Evolutionary conservation across 2,329 filamentous ascomycete genomes (phyloP).

Genomic region (Fusarium concolor): DNA sequence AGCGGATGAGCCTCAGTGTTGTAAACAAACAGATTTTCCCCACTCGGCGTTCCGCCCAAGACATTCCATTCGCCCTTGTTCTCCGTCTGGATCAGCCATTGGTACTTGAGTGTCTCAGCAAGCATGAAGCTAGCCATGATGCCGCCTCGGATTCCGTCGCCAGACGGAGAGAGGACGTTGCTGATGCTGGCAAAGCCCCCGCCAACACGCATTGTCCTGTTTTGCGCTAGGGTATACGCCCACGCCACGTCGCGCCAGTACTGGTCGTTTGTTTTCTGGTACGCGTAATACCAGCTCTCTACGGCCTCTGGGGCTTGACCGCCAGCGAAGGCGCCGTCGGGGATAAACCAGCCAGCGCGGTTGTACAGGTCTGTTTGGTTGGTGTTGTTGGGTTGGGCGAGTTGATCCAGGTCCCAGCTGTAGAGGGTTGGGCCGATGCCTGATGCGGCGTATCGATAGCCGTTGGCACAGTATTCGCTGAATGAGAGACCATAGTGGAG

Average conservation of each 20-base stretch:
- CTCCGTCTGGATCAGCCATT: conserved; percentile 62
- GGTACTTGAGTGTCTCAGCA: conserved; percentile 85
- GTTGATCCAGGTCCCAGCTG: conserved; percentile 4
- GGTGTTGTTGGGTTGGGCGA: background rate
- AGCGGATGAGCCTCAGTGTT: conserved; percentile 67
- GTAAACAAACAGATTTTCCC: conserved; percentile 60
- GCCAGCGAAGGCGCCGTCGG: background rate
- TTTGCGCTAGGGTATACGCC: conserved; percentile 48
- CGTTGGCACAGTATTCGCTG: conserved; percentile 11
- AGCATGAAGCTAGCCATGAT: conserved; percentile 81
- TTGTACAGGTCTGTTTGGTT: conserved; percentile 2
- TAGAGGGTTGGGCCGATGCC: conserved; percentile 6
- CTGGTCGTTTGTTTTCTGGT: conserved; percentile 74
- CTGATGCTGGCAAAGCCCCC: background rate
- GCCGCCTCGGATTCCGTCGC: conserved; percentile 67
- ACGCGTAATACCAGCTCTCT: conserved; percentile 83
- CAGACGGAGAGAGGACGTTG: conserved; percentile 74
- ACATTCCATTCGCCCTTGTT: conserved; percentile 52
- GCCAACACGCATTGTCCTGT: conserved; percentile 3
- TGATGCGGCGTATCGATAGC: background rate
- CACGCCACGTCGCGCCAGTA: conserved; percentile 76
- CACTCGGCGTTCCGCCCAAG: conserved; percentile 54
- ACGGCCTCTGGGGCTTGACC: conserved; percentile 68
- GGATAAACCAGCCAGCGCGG: background rate
- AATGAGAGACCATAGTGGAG: conserved; percentile 11